Evolutionary conservation across 2,329 filamentous ascomycete species (phyloP).

Genomic region (Exserohilum rostratum): DNA sequence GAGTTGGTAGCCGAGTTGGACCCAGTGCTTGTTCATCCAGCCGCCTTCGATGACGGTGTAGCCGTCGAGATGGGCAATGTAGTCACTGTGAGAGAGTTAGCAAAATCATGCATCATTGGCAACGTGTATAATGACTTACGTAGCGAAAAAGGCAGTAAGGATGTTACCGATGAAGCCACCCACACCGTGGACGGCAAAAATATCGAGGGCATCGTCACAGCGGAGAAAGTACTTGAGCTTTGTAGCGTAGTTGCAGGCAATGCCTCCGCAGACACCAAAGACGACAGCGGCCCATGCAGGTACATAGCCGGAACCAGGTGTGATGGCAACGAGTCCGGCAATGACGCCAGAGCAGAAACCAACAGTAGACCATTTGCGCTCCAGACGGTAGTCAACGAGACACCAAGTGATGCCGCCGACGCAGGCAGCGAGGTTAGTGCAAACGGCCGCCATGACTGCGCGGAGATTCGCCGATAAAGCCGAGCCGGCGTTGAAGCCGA

Average conservation of each 20-base stretch:
- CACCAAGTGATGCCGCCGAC: constrained; percentile 90
- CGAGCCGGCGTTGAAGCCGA: constrained; percentile 90
- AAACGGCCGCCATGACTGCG: constrained; percentile 83
- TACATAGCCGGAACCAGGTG: constrained; percentile 84
- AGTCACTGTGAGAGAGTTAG: constrained; percentile 59
- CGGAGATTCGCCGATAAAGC: constrained; percentile 81
- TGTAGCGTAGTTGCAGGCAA: constrained; percentile 85
- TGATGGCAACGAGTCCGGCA: constrained; percentile 85
- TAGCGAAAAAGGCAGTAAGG: constrained; percentile 75
- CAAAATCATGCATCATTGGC: no score
- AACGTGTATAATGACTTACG: constrained; percentile 56
- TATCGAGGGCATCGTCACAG: constrained; percentile 86
- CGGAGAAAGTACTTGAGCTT: constrained; percentile 85
- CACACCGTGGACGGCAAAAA: constrained; percentile 66
- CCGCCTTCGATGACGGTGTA: constrained; percentile 71
- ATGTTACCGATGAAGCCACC: constrained; percentile 65
- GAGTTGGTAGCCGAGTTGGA: constrained; percentile 82
- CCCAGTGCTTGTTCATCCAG: constrained; percentile 83
- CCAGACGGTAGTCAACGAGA: constrained; percentile 83
- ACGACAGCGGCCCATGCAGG: constrained; percentile 83
- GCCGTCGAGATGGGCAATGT: constrained; percentile 82
- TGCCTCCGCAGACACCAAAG: constrained; percentile 76
- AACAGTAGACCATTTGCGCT: constrained; percentile 90
- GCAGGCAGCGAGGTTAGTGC: constrained; percentile 84
- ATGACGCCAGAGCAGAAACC: constrained; percentile 92